A percentile compares a stretch with the other conserved stretches of the same genome.
These are phyloP conservation scores for Cutaneotrichosporon cavernicola DNA, from an alignment of 1,284 basidiomycete genomes.

Conservation along the genomic window DNA sequence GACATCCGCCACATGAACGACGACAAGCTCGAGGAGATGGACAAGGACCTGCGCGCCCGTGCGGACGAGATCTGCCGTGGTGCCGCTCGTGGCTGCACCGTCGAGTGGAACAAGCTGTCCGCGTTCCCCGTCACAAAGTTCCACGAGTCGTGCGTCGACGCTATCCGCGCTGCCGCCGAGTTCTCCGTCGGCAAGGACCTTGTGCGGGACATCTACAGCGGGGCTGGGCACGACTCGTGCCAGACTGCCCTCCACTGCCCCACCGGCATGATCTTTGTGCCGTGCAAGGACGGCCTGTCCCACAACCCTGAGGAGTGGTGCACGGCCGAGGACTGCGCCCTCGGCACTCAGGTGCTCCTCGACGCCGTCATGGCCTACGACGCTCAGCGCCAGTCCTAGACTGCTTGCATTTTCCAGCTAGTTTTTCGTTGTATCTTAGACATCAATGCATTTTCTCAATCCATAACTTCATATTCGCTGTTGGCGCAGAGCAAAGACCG, in stretches of 20 bases:
- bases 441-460: not conserved
- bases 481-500: too few relatives aligned
- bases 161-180: slow-evolving; percentile 14
- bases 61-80: slow-evolving; percentile 15
- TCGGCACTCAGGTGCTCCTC: slow-evolving; percentile 28
- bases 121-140: slow-evolving; percentile 20
- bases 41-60: slow-evolving; percentile 20
- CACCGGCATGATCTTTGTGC: slow-evolving; percentile 41
- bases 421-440: slow-evolving; percentile 2
- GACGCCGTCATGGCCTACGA: slow-evolving; percentile 25
- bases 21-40: slow-evolving; percentile 24
- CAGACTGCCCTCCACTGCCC: slow-evolving; percentile 26
- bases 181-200: slow-evolving; percentile 13
- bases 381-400: slow-evolving; percentile 6
- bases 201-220: slow-evolving; percentile 19
- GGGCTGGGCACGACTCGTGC: slow-evolving; percentile 37
- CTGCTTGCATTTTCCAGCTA: not conserved
- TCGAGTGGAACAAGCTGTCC: slow-evolving; percentile 21
- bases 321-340: slow-evolving; percentile 29
- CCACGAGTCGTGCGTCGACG: slow-evolving; percentile 15
- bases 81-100: slow-evolving; percentile 4
- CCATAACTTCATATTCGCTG: not conserved
- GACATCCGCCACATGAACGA: slow-evolving; percentile 32
- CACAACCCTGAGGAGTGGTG: slow-evolving; percentile 39
- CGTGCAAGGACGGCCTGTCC: slow-evolving; percentile 35